Conservation (phyloP, 257 asterid genomes). For the Leptodermis oblonga region DNA sequence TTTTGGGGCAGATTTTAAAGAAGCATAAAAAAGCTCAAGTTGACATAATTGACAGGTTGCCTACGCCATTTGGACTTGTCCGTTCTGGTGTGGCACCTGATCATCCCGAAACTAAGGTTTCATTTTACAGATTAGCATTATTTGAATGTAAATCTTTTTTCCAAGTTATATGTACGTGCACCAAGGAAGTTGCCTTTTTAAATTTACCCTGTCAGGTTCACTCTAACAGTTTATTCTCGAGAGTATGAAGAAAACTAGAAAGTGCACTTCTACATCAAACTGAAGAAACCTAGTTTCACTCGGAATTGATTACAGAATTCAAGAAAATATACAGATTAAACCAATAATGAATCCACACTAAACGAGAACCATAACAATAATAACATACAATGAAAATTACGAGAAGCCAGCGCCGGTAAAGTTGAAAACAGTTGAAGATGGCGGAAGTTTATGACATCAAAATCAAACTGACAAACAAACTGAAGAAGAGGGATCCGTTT, state of each 20-base stretch:
- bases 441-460: too few species aligned
- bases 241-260: not conserved
- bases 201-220: not conserved
- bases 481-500: too few species aligned
- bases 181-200: not conserved
- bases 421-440: too few species aligned
- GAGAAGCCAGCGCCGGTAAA: too few species aligned
- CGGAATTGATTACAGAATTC: not conserved
- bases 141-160: not conserved
- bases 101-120: constrained; percentile 95
- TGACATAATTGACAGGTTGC: constrained; percentile 84
- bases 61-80: constrained; percentile 91
- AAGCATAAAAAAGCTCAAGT: constrained; percentile 67
- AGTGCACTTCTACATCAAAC: not conserved
- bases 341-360: not conserved
- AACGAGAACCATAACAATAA: too few species aligned
- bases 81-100: constrained; percentile 98
- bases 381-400: too few species aligned
- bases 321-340: not conserved
- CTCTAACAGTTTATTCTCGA: not conserved
- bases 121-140: not conserved
- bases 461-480: too few species aligned
- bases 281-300: not conserved
- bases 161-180: not conserved
- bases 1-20: constrained; percentile 58